A percentile compares a stretch with the other conserved stretches of the same genome.
Conservation (phyloP, 805 yeast genomes). For the Priceomyces fermenticarens region DNA sequence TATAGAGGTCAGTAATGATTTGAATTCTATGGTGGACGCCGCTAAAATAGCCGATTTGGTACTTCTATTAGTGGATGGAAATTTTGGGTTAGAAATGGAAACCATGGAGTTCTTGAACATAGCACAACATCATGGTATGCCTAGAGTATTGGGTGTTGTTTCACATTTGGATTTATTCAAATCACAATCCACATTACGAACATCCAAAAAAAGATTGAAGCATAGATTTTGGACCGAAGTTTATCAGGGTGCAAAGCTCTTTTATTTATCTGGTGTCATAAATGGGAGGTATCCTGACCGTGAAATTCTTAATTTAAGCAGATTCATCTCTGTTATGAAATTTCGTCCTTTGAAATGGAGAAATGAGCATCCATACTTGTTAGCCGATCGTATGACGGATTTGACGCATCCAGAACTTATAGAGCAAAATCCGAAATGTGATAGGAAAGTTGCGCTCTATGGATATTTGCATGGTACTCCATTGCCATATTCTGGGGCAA, state of each 20-base stretch:
- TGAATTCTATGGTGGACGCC: slow-evolving; percentile 93
- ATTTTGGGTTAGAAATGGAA: slow-evolving; percentile 98
- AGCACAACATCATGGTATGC: slow-evolving; percentile 99
- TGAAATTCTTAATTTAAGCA: slow-evolving; percentile 84
- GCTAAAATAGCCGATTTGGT: slow-evolving; percentile 95
- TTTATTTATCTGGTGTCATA: slow-evolving; percentile 90
- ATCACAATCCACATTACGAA: slow-evolving; percentile 82
- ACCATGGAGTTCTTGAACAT: slow-evolving; percentile 97
- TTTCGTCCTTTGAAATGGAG: slow-evolving; percentile 99
- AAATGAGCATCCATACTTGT: slow-evolving; percentile 92
- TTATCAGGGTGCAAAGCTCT: slow-evolving; percentile 94
- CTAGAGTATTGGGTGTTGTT: slow-evolving; percentile 90
- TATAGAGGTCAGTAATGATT: slow-evolving; percentile 87
- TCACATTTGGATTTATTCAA: slow-evolving; percentile 95
- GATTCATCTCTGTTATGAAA: slow-evolving; percentile 96
- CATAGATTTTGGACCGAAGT: slow-evolving; percentile 99
- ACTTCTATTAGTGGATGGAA: slow-evolving; percentile 86
- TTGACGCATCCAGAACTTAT: slow-evolving; percentile 87
- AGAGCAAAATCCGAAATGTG: slow-evolving; percentile 76
- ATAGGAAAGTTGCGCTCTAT: slow-evolving; percentile 85
- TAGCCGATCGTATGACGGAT: slow-evolving; percentile 90
- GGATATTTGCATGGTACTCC: slow-evolving; percentile 97
- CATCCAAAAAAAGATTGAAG: slow-evolving; percentile 87
- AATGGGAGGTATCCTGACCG: slow-evolving; percentile 98
- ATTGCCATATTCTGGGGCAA: slow-evolving; percentile 60